A percentile compares a stretch with the other conserved stretches of the same genome.
Conservation (phyloP, 139 green algal species). For the Axilococcus clingmanii region DNA sequence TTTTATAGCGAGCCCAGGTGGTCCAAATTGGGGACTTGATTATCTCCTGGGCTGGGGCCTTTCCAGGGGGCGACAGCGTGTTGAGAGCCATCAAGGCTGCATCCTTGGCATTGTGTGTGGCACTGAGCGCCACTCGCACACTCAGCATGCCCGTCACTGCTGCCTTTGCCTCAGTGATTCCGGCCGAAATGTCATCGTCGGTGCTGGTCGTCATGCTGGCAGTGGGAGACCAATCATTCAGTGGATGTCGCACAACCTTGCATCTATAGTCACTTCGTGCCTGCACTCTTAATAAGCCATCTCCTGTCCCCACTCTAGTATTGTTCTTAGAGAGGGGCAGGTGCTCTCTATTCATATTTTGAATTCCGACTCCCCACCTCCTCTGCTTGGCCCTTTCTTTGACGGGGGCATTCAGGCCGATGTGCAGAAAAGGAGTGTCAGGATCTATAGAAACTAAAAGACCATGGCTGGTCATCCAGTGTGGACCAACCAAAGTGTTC, state of each 20-base stretch:
- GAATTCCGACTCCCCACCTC: conserved; percentile 35
- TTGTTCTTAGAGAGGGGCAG: conserved; percentile 18
- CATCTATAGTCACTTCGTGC: conserved; percentile 18
- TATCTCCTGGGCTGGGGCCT: conserved; percentile 21
- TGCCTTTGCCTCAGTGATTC: background rate
- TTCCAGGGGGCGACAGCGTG: conserved; percentile 21
- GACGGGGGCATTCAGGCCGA: conserved; percentile 47
- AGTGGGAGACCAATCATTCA: conserved; percentile 31
- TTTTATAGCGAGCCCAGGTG: conserved; percentile 54
- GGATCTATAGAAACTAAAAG: conserved; percentile 47
- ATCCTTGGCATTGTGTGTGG: conserved; percentile 28
- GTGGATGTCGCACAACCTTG: conserved; percentile 37
- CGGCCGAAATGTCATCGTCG: background rate
- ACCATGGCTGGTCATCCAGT: conserved; percentile 49
- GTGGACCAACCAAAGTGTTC: conserved; percentile 41
- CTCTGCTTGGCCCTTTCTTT: background rate
- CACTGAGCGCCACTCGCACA: conserved; percentile 24
- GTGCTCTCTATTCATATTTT: conserved; percentile 39
- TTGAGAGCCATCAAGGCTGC: conserved; percentile 30
- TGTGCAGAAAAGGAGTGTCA: conserved; percentile 51
- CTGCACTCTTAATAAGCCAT: conserved; percentile 49
- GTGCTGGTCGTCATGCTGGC: background rate
- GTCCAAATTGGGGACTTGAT: conserved; percentile 52
- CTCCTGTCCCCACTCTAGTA: conserved; percentile 2
- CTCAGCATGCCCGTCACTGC: conserved; percentile 4